Percentiles rank a stretch among this genome's conserved stretches.
These are phyloP conservation scores for Malania oleifera DNA, from an alignment of 164 flowering plant genomes.

Conservation along the genomic window DNA sequence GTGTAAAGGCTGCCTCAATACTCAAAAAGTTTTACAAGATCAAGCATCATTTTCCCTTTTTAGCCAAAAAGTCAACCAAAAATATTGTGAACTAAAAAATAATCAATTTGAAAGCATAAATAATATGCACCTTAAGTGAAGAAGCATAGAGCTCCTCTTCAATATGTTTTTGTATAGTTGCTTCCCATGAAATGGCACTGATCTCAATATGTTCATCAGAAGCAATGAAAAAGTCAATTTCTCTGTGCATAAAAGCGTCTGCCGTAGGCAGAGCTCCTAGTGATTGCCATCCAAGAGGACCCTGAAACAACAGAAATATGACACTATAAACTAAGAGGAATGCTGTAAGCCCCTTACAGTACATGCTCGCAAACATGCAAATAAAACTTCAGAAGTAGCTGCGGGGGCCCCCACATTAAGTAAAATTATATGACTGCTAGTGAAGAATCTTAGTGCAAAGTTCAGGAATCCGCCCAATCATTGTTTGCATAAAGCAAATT, in stretches of 20 bases:
- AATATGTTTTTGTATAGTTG: conserved; percentile 75
- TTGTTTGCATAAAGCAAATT: neutral
- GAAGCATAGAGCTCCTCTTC: conserved; percentile 83
- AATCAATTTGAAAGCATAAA: neutral
- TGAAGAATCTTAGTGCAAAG: neutral
- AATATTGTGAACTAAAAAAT: neutral
- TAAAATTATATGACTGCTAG: no score
- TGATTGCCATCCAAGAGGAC: conserved; percentile 93
- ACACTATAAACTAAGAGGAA: no score
- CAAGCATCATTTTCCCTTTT: neutral
- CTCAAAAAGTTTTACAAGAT: neutral
- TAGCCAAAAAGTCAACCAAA: neutral
- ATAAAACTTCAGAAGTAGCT: no score
- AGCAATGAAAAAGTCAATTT: conserved; percentile 34
- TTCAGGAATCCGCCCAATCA: neutral
- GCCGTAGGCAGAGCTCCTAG: conserved; percentile 39
- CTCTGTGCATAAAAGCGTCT: conserved; percentile 44
- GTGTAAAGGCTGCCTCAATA: no score
- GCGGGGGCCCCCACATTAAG: no score
- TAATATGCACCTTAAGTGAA: conserved; percentile 47
- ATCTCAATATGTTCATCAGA: conserved; percentile 48
- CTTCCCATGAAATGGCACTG: conserved; percentile 84
- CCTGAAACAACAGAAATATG: conserved; percentile 36
- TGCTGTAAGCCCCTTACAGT: no score
- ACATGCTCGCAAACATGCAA: no score